Evolutionary conservation across 768 basidiomycete species (phyloP).

Genomic region (Tylopilus vinaceipallidus): DNA sequence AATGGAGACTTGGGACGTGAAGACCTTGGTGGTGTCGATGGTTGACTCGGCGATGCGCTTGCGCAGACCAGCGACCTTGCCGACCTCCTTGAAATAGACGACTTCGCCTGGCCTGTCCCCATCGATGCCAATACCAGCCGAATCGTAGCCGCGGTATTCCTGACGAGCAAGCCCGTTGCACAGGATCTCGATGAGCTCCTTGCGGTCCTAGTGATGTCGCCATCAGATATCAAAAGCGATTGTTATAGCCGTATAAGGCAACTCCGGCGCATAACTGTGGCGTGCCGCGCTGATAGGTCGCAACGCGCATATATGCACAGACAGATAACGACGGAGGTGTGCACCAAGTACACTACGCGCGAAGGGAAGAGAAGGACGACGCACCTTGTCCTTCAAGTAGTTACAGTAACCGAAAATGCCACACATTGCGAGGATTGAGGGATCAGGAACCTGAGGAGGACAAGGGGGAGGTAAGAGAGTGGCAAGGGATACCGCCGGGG

Average conservation of each 20-base stretch:
- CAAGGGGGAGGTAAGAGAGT: not conserved
- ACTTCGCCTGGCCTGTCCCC: constrained; percentile 80
- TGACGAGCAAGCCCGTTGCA: constrained; percentile 89
- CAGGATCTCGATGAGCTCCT: constrained; percentile 88
- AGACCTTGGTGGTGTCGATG: constrained; percentile 73
- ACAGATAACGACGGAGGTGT: not conserved
- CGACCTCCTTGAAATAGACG: constrained; percentile 94
- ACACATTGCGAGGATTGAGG: constrained; percentile 56
- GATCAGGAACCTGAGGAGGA: constrained; percentile 2
- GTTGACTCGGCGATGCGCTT: constrained; percentile 77
- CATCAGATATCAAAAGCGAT: constrained; percentile 11
- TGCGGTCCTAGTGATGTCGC: constrained; percentile 60
- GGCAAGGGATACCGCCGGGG: not conserved
- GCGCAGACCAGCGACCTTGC: constrained; percentile 92
- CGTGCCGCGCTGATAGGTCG: not conserved
- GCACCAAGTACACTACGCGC: not conserved
- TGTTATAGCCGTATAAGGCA: constrained; percentile 28
- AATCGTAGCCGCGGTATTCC: constrained; percentile 98
- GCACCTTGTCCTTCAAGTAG: constrained; percentile 90
- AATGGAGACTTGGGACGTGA: constrained; percentile 88
- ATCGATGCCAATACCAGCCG: constrained; percentile 87
- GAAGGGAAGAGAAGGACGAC: constrained; percentile 20
- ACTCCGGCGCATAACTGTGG: not conserved
- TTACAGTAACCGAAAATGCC: constrained; percentile 98
- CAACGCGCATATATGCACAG: constrained; percentile 9